Base-by-base conservation (phyloP, 106 monocot species). In the Phalaenopsis aphrodite region DNA sequence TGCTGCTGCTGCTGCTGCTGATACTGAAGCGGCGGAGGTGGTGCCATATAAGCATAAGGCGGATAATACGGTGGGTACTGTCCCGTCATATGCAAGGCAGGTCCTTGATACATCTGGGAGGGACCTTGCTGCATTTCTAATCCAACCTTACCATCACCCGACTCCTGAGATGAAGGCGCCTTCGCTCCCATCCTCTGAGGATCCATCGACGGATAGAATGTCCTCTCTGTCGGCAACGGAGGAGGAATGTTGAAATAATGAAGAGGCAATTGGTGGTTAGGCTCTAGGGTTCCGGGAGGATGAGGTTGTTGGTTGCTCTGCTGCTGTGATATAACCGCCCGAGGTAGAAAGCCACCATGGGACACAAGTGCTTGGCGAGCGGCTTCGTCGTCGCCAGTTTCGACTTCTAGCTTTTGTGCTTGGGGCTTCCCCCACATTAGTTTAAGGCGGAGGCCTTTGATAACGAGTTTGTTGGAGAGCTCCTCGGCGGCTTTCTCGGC, bases 181-280 rank as follows among this genome's bases (percentile, higher is more conserved):
- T 95, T 12, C 47, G 95, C 93, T 17, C 99, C 99, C 99, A 99
- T 99, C 64, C 99, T 91, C 84, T 91, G 99, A 21, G 99, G 99
- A 80, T 99, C 99, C 95, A 95, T 95, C 2, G 95, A 99, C 3
- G 99, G 99, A 67, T 99, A 99, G 48, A 85, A 83, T 1, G 86
- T 79, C 36, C 96, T 84, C 39, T 92, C 90, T 0, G 88, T 39
- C 15, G 81, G 82, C 11, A 86, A 81, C 6, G 90, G 93, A 7
- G 88, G 82, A 0, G 95, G 99, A 49, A 93, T 99, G 81, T 93
- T 93, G 81, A 93, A 99, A 38, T 84, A 82, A 68, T 83, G 45
- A 5, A 84, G 56, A 12, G 52, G 84, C 36, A 85, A 85, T 21
- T 88, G 85, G 15, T 75, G 74, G 37, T 45, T 75, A 45, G 84